Evolutionary conservation across 768 basidiomycete species (phyloP), one percentile per base, ranked within the genome.

Genomic region (Boletus edulis): DNA sequence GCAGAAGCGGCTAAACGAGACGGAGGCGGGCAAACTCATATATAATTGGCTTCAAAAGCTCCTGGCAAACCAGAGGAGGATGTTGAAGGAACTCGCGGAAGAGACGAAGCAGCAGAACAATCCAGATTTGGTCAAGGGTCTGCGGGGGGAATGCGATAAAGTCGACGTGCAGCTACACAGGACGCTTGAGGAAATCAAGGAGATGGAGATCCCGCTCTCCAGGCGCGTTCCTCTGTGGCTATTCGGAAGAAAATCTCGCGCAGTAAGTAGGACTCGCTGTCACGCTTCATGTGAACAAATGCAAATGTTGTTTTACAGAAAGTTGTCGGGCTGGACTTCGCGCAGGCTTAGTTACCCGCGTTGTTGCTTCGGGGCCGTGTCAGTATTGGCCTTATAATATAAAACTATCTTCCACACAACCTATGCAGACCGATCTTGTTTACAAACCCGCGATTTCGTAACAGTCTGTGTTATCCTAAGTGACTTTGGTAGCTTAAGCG

Each of bases 151-250:
- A n/a, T 55, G 43, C 20, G 51, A 60, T 0, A 56, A 51, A 22
- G n/a, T 56, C 8, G 59, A 57, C 18, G 10, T 2, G 0, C 51
- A 48, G 34, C 39, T 64, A n/a, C 55, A 61, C 20, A 48, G 39
- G 22, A 67, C 65, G 27, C 60, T 64, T 9, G 61, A 61, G n/a
- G 52, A 67, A 10, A 67, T 65, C 37, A 55, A 41, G 24, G 29
- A 17, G 24, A 51, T 67, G 62, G 60, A 57, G 29, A 58, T 67
- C 3, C 45, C 64, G 4, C 5, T 60, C 15, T 1, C 14, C 12
- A 56, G 63, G 45, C 49, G 64, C 1, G 27, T 63, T 9, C 7
- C 18, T 10, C 31, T 63, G 29, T 45, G 38, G 56, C 0, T 66
- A 3, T 55, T 45, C 34, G 15, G 39, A 42, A 12, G 47, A 3